Conservation (phyloP, 2,329 filamentous ascomycete genomes). For the Colletotrichum sp. region DNA sequence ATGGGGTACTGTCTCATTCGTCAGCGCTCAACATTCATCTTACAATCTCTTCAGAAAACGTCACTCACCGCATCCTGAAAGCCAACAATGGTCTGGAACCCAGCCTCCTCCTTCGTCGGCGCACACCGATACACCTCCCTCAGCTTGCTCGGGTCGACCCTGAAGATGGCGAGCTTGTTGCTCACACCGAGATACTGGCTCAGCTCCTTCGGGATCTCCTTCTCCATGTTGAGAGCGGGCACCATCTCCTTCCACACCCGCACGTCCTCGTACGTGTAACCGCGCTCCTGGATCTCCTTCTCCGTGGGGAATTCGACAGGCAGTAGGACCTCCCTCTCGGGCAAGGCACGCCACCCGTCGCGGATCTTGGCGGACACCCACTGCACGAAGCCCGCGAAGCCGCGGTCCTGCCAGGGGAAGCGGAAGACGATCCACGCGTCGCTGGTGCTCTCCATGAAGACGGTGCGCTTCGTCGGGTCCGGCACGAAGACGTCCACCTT, state of each 20-base stretch:
- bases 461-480: constrained; percentile 58
- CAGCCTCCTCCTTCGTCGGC: constrained; percentile 60
- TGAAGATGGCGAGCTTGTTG: constrained; percentile 71
- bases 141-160: constrained; percentile 62
- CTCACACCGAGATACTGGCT: constrained; percentile 70
- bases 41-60: neutral
- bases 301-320: constrained; percentile 67
- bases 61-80: constrained; percentile 72
- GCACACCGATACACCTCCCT: constrained; percentile 67
- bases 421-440: constrained; percentile 68
- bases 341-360: constrained; percentile 51
- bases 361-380: constrained; percentile 55
- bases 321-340: constrained; percentile 69
- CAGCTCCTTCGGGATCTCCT: constrained; percentile 67
- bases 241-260: constrained; percentile 68
- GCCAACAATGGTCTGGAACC: constrained; percentile 69
- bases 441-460: constrained; percentile 46
- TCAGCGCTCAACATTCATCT: neutral
- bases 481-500: constrained; percentile 72
- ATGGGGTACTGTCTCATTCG: constrained; percentile 63
- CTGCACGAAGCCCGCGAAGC: constrained; percentile 52
- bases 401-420: constrained; percentile 65
- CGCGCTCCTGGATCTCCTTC: constrained; percentile 60
- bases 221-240: constrained; percentile 60
- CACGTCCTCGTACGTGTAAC: constrained; percentile 66